Evolutionary conservation across 164 flowering plant genomes (phyloP).

Genomic region (Kingdonia uniflora): DNA sequence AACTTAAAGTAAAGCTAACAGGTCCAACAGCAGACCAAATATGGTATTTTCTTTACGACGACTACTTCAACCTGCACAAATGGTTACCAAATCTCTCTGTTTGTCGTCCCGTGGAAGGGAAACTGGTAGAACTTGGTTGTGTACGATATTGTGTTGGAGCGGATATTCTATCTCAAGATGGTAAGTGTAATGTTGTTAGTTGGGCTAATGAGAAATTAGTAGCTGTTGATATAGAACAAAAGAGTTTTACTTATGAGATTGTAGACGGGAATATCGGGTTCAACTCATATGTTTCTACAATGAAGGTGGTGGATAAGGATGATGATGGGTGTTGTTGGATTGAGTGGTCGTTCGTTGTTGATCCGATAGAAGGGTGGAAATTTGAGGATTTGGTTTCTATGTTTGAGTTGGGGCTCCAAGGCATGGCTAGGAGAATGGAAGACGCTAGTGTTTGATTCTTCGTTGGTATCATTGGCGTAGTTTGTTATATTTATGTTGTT

Average conservation of each 20-base stretch:
- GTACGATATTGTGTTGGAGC: conserved; percentile 41
- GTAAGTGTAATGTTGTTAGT: background rate
- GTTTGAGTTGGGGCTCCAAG: conserved; percentile 16
- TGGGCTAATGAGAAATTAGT: conserved; percentile 48
- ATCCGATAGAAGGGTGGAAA: conserved; percentile 38
- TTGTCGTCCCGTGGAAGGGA: conserved; percentile 28
- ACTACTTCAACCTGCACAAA: conserved; percentile 39
- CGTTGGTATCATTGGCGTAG: too few species aligned
- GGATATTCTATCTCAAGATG: conserved; percentile 17
- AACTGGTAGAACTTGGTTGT: conserved; percentile 31
- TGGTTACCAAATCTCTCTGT: conserved; percentile 30
- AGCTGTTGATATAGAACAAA: conserved; percentile 20
- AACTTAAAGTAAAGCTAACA: conserved; percentile 17
- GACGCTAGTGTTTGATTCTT: conserved; percentile 8
- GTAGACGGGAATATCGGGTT: conserved; percentile 50
- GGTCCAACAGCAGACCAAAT: conserved; percentile 26
- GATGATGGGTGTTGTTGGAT: conserved; percentile 25
- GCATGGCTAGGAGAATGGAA: conserved; percentile 29
- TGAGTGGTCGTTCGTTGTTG: conserved; percentile 38
- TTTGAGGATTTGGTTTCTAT: conserved; percentile 18
- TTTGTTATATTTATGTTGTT: too few species aligned
- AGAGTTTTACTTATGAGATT: conserved; percentile 36
- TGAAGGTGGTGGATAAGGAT: conserved; percentile 17
- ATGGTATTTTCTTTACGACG: conserved; percentile 33
- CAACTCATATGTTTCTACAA: conserved; percentile 35